Percentiles rank a stretch among this genome's conserved stretches.
These are phyloP conservation scores for Nemania serpens DNA, from an alignment of 2,329 filamentous ascomycete genomes.

Conservation along the genomic window DNA sequence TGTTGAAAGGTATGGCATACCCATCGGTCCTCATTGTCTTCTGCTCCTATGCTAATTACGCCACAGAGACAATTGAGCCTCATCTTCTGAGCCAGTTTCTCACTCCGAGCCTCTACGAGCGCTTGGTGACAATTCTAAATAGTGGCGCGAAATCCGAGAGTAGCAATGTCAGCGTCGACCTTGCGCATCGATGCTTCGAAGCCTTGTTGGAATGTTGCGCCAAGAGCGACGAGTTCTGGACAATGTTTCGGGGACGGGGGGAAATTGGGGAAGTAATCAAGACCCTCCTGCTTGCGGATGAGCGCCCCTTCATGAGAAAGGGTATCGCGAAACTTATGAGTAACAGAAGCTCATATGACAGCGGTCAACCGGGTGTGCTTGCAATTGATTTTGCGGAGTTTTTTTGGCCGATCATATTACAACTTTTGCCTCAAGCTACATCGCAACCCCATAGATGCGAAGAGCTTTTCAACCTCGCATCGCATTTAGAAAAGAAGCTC, in stretches of 20 bases:
- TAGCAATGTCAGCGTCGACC: constrained; percentile 37
- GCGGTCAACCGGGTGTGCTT: constrained; percentile 37
- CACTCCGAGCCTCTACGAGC: constrained; percentile 31
- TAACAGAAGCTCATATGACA: constrained; percentile 27
- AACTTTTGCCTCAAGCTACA: constrained; percentile 45
- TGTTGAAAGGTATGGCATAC: constrained; percentile 56
- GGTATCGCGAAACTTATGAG: constrained; percentile 43
- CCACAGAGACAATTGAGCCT: constrained; percentile 35
- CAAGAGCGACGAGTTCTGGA: constrained; percentile 47
- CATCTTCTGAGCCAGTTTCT: constrained; percentile 31
- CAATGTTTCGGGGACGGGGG: constrained; percentile 41
- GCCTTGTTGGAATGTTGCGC: constrained; percentile 48
- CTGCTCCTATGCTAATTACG: constrained; percentile 27
- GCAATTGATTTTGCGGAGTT: constrained; percentile 48
- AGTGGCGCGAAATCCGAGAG: constrained; percentile 30
- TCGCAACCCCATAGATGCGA: constrained; percentile 45
- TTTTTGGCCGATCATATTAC: constrained; percentile 52
- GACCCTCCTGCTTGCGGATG: constrained; percentile 46
- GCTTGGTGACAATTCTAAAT: constrained; percentile 34
- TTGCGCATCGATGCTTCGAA: constrained; percentile 45
- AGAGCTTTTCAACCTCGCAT: constrained; percentile 45
- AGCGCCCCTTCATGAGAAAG: constrained; percentile 44
- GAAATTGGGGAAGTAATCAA: constrained; percentile 39
- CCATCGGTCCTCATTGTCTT: background rate
- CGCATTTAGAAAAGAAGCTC: constrained; percentile 38